Evolutionary conservation across 306 rosid species (phyloP), one percentile per base, ranked within the genome.

Genomic region (Luffa aegyptiaca): DNA sequence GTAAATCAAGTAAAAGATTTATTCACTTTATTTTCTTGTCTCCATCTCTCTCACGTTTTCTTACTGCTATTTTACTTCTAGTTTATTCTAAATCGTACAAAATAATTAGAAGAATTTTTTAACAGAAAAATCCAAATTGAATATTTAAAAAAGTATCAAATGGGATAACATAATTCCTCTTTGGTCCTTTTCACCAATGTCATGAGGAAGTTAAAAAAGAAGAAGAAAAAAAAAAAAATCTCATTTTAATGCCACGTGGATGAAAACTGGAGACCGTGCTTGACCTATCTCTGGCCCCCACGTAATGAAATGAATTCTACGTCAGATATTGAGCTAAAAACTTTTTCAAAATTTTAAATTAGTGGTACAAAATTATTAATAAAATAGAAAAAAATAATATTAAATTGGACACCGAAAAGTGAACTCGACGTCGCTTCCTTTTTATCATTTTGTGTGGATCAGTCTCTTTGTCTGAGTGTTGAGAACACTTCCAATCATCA

Each of bases 401-500:
- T 75, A 51, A 75, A 52, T 52, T 51, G 2, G 63, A 75, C 63
- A 75, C 79, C 79, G 63, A 53, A 75, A 75, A 75, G 79, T 51
- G 79, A 75, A 52, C 16, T 75, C 31, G 26, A 14, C 79, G 79
- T 75, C 79, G 79, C 62, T 75, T 75, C 79, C 79, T 52, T 75
- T 74, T 52, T 52, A 75, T 51, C 62, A 52, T 51, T 53, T 75
- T 75, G 48, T 52, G 79, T 75, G 79, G 79, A 75, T 75, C 63
- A 75, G 31, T 75, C 79, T 35, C 35, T 51, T 16, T 75, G 79
- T 75, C 79, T 17, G 45, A 75, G 79, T 52, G 48, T 52, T 35
- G 33, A 52, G 78, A 75, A 75, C 79, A 75, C 79, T 75, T 33
- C 79, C 79, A 75, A 75, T 75, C 79, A 75, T 75, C 79, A 52